Evolutionary conservation across 352 stramenopile species (phyloP).

Genomic region (Phytophthora foliorum): DNA sequence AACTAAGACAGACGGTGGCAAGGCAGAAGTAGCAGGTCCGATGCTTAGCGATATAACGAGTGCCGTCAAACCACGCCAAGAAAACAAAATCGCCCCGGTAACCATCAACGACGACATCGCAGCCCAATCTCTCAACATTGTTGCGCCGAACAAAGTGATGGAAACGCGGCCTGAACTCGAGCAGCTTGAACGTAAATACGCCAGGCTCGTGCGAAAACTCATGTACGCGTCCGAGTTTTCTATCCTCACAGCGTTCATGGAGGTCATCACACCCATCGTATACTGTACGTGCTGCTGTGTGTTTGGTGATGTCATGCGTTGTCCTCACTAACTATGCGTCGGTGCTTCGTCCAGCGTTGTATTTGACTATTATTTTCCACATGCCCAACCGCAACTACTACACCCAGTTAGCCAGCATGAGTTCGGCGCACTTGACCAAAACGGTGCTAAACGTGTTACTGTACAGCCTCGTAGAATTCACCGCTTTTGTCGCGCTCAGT

Average conservation of each 20-base stretch:
- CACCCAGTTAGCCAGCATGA: conserved; percentile 29
- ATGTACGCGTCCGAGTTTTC: conserved; percentile 46
- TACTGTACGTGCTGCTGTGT: not conserved
- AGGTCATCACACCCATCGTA: conserved; percentile 33
- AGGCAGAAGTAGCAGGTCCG: not conserved
- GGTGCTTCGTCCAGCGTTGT: conserved; percentile 19
- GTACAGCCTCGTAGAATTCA: conserved; percentile 16
- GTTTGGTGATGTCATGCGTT: not conserved
- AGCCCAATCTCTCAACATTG: not conserved
- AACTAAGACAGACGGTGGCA: not conserved
- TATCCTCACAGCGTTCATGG: conserved; percentile 33
- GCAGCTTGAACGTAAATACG: conserved; percentile 22
- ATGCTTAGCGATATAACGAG: not conserved
- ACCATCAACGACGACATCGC: not conserved
- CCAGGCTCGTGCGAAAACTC: conserved; percentile 25
- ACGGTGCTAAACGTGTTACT: conserved; percentile 19
- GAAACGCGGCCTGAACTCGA: conserved; percentile 10
- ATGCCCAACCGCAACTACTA: conserved; percentile 43
- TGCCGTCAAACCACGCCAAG: not conserved
- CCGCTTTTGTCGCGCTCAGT: conserved; percentile 3
- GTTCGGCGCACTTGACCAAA: conserved; percentile 8
- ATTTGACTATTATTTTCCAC: conserved; percentile 33
- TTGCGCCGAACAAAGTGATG: not conserved
- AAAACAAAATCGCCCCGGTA: not conserved
- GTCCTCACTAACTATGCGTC: not conserved